Conservation (phyloP, 2,329 filamentous ascomycete genomes). For the Cylindrodendrum hubeiense region DNA sequence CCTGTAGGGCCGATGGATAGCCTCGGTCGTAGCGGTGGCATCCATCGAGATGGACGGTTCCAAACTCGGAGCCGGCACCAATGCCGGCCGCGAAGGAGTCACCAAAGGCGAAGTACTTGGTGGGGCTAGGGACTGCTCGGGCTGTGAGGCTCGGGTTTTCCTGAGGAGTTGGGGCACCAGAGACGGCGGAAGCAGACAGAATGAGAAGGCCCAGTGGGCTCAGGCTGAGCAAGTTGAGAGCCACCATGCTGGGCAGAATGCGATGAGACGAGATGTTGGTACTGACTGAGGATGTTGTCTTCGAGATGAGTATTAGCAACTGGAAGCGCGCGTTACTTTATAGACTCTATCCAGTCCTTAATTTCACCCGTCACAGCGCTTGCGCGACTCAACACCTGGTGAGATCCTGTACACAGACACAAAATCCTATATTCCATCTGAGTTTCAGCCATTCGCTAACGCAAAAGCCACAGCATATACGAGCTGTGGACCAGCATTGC, state of each 20-base stretch:
- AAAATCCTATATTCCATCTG: too few relatives aligned
- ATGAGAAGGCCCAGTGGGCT: background rate
- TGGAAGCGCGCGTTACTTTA: too few relatives aligned
- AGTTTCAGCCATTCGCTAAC: too few relatives aligned
- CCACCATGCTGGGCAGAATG: too few relatives aligned
- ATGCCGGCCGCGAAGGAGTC: slow-evolving; percentile 11
- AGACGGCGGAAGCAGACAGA: background rate
- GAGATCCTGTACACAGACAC: background rate
- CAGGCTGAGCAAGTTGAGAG: background rate
- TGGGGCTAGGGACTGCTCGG: background rate
- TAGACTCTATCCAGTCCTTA: too few relatives aligned
- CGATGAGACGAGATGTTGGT: too few relatives aligned
- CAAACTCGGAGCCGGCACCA: slow-evolving; percentile 8
- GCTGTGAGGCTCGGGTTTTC: background rate
- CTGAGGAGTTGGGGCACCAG: background rate
- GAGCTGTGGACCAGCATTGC: too few relatives aligned
- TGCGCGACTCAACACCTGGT: background rate
- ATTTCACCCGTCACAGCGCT: background rate
- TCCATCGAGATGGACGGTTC: slow-evolving; percentile 6
- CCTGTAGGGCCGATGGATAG: background rate
- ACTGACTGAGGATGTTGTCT: too few relatives aligned
- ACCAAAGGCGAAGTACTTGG: background rate
- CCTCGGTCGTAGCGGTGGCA: slow-evolving; percentile 13
- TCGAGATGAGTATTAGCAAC: too few relatives aligned
- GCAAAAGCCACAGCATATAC: too few relatives aligned